phyloP scores from a whole-genome alignment of 805 yeast genomes.

The Jamesozyma rosinii region DNA sequence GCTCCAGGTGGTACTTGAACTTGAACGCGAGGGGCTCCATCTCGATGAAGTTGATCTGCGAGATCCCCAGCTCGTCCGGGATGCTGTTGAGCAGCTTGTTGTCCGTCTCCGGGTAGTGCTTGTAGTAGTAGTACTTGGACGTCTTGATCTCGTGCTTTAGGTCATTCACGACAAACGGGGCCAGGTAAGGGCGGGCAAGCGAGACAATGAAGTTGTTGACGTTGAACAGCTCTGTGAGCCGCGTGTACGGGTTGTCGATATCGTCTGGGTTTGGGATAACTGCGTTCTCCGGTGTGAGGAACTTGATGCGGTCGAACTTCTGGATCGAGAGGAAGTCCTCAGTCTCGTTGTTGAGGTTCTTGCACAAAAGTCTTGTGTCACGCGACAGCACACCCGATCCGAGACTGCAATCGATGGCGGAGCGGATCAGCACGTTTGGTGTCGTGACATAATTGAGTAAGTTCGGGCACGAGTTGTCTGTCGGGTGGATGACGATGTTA shows the following conservation, averaged over 20 bases:
- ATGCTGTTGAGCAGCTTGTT: conserved; percentile 13
- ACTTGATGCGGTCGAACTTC: conserved; percentile 22
- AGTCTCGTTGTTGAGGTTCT: conserved; percentile 51
- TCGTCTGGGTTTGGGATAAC: conserved; percentile 31
- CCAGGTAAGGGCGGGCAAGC: conserved; percentile 85
- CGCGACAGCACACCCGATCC: conserved; percentile 61
- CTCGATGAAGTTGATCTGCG: conserved; percentile 27
- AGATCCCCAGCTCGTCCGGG: conserved; percentile 18
- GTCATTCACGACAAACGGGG: conserved; percentile 79
- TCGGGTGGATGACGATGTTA: conserved; percentile 80
- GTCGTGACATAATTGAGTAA: conserved; percentile 83
- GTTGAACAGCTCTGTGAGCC: conserved; percentile 85
- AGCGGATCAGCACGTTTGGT: conserved; percentile 82
- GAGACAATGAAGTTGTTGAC: conserved; percentile 90
- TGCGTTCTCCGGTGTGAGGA: conserved; percentile 40
- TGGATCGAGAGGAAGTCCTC: conserved; percentile 44
- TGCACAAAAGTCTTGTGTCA: conserved; percentile 49
- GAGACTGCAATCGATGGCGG: conserved; percentile 80
- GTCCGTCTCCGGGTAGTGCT: conserved; percentile 32
- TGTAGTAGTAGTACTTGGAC: conserved; percentile 31
- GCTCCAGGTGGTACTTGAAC: conserved; percentile 29
- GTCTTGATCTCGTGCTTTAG: conserved; percentile 55
- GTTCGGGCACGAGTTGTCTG: conserved; percentile 49
- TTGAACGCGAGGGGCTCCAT: conserved; percentile 31
- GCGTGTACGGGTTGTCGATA: conserved; percentile 66